Percentiles rank a stretch among this genome's conserved stretches.
Evolutionary conservation across 2,329 filamentous ascomycete genomes (phyloP).

Genomic region (Laburnicola sp.): DNA sequence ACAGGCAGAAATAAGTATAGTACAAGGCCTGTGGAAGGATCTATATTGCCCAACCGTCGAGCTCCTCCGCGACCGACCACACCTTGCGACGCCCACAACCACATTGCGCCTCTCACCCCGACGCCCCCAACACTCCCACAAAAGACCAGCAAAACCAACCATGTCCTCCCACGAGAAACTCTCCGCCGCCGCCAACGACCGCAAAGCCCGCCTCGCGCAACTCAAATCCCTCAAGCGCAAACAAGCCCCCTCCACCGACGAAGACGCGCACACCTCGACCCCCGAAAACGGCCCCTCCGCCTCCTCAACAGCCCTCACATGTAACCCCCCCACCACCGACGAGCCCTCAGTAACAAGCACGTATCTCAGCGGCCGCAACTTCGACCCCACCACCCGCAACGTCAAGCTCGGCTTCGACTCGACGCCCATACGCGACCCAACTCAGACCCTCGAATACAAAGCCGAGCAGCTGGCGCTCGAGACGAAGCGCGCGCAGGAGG

Average conservation of each 20-base stretch:
- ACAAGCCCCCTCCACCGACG: conserved; percentile 56
- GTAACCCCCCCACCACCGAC: no score
- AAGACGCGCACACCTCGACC: no score
- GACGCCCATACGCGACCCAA: conserved; percentile 65
- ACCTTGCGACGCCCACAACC: no score
- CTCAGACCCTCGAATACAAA: conserved; percentile 79
- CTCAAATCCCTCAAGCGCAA: conserved; percentile 95
- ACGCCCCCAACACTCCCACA: no score
- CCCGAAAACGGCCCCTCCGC: conserved; percentile 8
- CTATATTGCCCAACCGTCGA: no score
- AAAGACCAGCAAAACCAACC: no score
- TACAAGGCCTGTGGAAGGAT: no score
- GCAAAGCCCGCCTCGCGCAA: conserved; percentile 92
- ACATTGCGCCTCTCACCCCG: no score
- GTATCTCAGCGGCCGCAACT: conserved; percentile 91
- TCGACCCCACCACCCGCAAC: conserved; percentile 78
- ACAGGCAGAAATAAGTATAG: no score
- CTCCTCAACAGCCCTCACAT: conserved; percentile 24
- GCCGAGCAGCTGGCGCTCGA: conserved; percentile 65
- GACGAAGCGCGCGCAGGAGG: conserved; percentile 54
- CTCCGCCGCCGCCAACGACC: conserved; percentile 82
- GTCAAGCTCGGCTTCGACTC: conserved; percentile 91
- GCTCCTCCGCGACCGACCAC: no score
- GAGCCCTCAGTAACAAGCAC: conserved; percentile 55
- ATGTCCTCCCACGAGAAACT: conserved; percentile 67